phyloP scores from a whole-genome alignment of 805 yeast species.

The Komagataella populi region DNA sequence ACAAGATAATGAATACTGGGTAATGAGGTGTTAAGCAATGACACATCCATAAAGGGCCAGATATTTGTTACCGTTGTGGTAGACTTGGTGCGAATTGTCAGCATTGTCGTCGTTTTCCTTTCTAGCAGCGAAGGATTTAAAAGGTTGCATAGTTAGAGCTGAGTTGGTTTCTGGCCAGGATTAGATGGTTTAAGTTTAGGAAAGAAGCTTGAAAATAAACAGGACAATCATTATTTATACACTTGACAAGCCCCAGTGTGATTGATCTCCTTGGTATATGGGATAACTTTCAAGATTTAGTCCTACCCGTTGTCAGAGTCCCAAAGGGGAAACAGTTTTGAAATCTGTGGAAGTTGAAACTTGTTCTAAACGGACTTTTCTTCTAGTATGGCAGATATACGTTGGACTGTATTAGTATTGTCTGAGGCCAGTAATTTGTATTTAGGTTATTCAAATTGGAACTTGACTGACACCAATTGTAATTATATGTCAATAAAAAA shows the following conservation, averaged over 20 bases:
- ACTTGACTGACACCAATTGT: too few relatives aligned
- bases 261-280: background rate
- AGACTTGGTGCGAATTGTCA: background rate
- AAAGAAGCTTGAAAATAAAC: background rate
- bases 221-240: background rate
- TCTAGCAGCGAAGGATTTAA: background rate
- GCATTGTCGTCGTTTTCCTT: background rate
- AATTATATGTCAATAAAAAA: too few relatives aligned
- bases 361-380: background rate
- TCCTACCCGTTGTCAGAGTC: background rate
- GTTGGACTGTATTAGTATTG: background rate
- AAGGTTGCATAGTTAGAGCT: background rate
- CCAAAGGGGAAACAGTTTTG: background rate
- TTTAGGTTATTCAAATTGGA: background rate
- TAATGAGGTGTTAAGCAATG: background rate
- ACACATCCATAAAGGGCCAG: background rate
- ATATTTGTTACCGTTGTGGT: background rate
- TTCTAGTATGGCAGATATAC: background rate
- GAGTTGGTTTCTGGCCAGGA: background rate
- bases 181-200: background rate
- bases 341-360: background rate
- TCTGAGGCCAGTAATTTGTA: background rate
- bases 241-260: background rate
- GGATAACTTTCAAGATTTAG: too few relatives aligned
- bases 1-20: background rate